Evolutionary conservation across 2,329 filamentous ascomycete genomes (phyloP).

Genomic region (Bipolaris victoriae): DNA sequence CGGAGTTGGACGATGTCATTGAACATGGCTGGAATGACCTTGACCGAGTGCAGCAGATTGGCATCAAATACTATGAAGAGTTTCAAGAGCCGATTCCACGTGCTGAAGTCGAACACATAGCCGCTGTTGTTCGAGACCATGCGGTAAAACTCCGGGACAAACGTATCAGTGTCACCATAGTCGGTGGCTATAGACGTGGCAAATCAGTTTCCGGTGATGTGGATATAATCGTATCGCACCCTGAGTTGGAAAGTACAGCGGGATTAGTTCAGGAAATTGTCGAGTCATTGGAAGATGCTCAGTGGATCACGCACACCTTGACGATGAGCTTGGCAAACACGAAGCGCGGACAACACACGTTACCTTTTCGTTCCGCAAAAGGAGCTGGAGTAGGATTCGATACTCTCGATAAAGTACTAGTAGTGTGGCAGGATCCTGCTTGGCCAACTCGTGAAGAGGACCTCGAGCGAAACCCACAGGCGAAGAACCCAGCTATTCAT

Average conservation of each 20-base stretch:
- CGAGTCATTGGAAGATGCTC: slow-evolving; percentile 68
- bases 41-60: slow-evolving; percentile 86
- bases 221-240: slow-evolving; percentile 83
- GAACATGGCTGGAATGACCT: slow-evolving; percentile 79
- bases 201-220: slow-evolving; percentile 79
- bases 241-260: slow-evolving; percentile 69
- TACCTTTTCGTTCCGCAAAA: slow-evolving; percentile 58
- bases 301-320: slow-evolving; percentile 82
- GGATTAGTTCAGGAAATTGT: slow-evolving; percentile 77
- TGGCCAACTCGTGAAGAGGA: slow-evolving; percentile 50
- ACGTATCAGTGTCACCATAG: slow-evolving; percentile 66
- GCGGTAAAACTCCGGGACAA: slow-evolving; percentile 66
- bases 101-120: slow-evolving; percentile 74
- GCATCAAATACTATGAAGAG: slow-evolving; percentile 91
- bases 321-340: slow-evolving; percentile 72
- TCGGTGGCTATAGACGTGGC: slow-evolving; percentile 82
- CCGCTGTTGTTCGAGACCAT: slow-evolving; percentile 66
- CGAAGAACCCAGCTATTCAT: slow-evolving; percentile 74
- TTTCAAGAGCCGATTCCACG: slow-evolving; percentile 75
- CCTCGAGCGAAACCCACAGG: slow-evolving; percentile 42
- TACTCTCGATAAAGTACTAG: slow-evolving; percentile 86
- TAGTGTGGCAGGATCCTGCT: slow-evolving; percentile 83
- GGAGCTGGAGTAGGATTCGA: slow-evolving; percentile 71
- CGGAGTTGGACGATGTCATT: slow-evolving; percentile 83
- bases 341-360: slow-evolving; percentile 71